These are phyloP conservation scores for Begonia masoniana DNA, from an alignment of 306 rosid species.

Conservation along the genomic window DNA sequence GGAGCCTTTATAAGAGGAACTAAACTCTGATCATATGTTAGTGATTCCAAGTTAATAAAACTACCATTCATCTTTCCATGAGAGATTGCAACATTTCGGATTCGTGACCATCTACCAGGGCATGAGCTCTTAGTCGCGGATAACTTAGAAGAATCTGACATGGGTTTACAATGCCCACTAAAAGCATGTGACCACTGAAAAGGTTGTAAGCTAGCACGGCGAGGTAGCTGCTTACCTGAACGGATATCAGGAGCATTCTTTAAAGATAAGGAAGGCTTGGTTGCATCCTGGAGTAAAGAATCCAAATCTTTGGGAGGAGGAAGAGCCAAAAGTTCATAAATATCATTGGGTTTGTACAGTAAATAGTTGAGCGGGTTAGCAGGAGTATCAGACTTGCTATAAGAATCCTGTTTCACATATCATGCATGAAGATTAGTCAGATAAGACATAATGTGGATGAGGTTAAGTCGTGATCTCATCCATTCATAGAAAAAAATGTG, in stretches of 20 bases:
- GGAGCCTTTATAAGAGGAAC: conserved; percentile 38
- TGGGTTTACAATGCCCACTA: conserved; percentile 61
- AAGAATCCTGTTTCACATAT: conserved; percentile 42
- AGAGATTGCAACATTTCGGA: conserved; percentile 32
- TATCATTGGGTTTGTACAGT: conserved; percentile 44
- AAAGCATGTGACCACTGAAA: conserved; percentile 85
- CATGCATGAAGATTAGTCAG: too few relatives aligned
- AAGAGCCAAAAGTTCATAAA: conserved; percentile 54
- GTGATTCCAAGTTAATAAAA: conserved; percentile 54
- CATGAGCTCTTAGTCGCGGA: conserved; percentile 58
- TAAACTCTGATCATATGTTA: conserved; percentile 57
- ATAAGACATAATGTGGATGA: too few relatives aligned
- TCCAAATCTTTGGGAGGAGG: conserved; percentile 66
- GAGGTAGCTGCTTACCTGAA: conserved; percentile 55
- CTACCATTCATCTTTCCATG: conserved; percentile 20
- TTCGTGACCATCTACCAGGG: conserved; percentile 77
- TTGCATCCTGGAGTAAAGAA: conserved; percentile 77
- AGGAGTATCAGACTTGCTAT: conserved; percentile 34
- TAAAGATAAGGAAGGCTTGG: conserved; percentile 39
- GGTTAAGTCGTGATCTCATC: too few relatives aligned
- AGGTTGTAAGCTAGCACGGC: conserved; percentile 65
- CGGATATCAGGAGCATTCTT: conserved; percentile 55
- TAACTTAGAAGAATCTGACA: conserved; percentile 53
- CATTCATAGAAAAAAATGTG: too few relatives aligned
- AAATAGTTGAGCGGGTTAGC: conserved; percentile 49